phyloP scores from a whole-genome alignment of 345 rosid species.

The Eucalyptus tenuipes region DNA sequence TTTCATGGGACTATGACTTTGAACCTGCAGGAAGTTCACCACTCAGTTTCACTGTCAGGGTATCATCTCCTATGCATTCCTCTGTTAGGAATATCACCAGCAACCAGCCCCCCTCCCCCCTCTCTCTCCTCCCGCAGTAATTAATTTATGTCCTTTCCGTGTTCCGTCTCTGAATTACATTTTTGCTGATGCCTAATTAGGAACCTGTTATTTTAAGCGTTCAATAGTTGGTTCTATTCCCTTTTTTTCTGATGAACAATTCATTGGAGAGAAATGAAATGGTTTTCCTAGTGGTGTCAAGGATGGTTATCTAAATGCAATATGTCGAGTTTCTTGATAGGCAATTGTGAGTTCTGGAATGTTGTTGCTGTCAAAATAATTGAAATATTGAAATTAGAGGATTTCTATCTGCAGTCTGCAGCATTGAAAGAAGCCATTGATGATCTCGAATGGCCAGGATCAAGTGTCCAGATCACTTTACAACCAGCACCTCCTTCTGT shows the following conservation, averaged over 20 bases:
- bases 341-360: neutral
- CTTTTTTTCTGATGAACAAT: neutral
- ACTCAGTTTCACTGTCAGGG: slow-evolving; percentile 71
- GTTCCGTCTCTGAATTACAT: neutral
- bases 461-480: slow-evolving; percentile 64
- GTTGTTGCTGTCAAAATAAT: neutral
- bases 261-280: neutral
- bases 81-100: neutral
- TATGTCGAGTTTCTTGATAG: neutral
- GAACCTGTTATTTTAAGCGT: neutral
- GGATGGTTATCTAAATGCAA: neutral
- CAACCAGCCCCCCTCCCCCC: neutral
- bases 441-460: slow-evolving; percentile 96
- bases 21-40: slow-evolving; percentile 75
- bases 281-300: neutral
- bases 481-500: slow-evolving; percentile 61
- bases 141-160: neutral
- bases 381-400: neutral
- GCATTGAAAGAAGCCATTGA: slow-evolving; percentile 91
- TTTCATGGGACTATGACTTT: slow-evolving; percentile 78
- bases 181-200: neutral
- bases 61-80: neutral
- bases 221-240: neutral
- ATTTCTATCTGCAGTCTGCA: slow-evolving; percentile 38
- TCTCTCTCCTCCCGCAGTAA: neutral